Percentiles rank a stretch among this genome's conserved stretches.
phyloP scores from a whole-genome alignment of 2,329 filamentous ascomycete genomes.

The Sarocladiaceae sp. region DNA sequence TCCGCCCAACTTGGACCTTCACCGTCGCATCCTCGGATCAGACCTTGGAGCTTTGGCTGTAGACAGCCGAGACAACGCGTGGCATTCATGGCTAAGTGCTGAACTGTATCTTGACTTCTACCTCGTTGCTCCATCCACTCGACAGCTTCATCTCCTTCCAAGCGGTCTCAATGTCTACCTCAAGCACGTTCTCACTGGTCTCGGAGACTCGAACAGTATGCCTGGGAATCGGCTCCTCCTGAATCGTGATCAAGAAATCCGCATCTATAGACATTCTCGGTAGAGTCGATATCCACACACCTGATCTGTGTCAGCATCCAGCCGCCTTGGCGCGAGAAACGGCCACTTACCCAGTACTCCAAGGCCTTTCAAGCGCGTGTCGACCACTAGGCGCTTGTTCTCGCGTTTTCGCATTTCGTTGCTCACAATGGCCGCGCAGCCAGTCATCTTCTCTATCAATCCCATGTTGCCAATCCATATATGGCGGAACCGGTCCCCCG shows the following conservation, averaged over 20 bases:
- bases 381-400: slow-evolving; percentile 57
- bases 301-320: slow-evolving; percentile 23
- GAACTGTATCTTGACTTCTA: slow-evolving; percentile 59
- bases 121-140: slow-evolving; percentile 74
- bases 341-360: slow-evolving; percentile 59
- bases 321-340: neutral
- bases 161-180: slow-evolving; percentile 69
- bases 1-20: too few species aligned
- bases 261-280: slow-evolving; percentile 51
- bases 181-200: slow-evolving; percentile 54
- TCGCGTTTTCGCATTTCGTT: slow-evolving; percentile 47
- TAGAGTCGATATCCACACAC: slow-evolving; percentile 70
- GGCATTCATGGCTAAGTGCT: slow-evolving; percentile 23
- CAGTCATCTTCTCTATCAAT: slow-evolving; percentile 83
- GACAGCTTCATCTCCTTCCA: slow-evolving; percentile 69
- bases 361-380: slow-evolving; percentile 70
- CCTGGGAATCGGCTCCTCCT: slow-evolving; percentile 61
- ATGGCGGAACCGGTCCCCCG: slow-evolving; percentile 23
- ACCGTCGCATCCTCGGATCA: too few species aligned
- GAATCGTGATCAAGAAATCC: slow-evolving; percentile 69
- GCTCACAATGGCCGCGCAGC: slow-evolving; percentile 66
- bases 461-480: slow-evolving; percentile 65
- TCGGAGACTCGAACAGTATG: slow-evolving; percentile 56
- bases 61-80: neutral
- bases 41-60: neutral